Conservation (phyloP, 2,329 filamentous ascomycete species). For the Diaporthe amygdali region DNA sequence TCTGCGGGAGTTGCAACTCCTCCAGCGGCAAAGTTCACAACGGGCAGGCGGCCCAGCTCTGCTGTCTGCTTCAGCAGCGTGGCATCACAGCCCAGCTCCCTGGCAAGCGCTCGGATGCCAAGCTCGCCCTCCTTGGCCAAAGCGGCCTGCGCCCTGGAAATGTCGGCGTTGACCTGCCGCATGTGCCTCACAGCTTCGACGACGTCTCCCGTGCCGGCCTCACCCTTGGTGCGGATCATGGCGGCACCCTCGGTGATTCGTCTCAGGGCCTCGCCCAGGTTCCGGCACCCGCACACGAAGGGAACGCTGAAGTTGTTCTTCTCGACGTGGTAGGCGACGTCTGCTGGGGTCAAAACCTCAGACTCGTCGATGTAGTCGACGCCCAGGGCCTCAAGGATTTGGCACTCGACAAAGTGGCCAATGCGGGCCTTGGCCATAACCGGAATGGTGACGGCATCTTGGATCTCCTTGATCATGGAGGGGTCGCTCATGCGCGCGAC, state of each 20-base stretch:
- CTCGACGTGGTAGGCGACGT: constrained; percentile 88
- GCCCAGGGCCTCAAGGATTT: constrained; percentile 93
- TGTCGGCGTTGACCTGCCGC: constrained; percentile 85
- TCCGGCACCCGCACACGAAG: constrained; percentile 95
- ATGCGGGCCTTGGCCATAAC: constrained; percentile 99
- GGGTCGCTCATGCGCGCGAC: constrained; percentile 98
- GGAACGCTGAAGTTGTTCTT: constrained; percentile 84
- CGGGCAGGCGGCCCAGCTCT: constrained; percentile 84
- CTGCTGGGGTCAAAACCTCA: constrained; percentile 95
- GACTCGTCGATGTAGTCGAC: constrained; percentile 99
- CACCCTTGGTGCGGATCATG: constrained; percentile 99
- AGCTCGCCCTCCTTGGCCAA: constrained; percentile 60
- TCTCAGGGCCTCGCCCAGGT: constrained; percentile 90
- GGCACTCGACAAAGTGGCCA: constrained; percentile 97
- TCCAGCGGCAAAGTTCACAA: constrained; percentile 98
- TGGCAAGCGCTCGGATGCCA: constrained; percentile 72
- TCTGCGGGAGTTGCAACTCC: constrained; percentile 99
- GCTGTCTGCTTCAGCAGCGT: constrained; percentile 85
- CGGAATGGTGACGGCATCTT: constrained; percentile 92
- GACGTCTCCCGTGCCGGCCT: constrained; percentile 96
- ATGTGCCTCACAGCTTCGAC: constrained; percentile 97
- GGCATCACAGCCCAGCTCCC: constrained; percentile 80
- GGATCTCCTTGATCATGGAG: constrained; percentile 92
- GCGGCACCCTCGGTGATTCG: constrained; percentile 92
- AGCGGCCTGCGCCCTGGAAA: constrained; percentile 79